A percentile compares a stretch with the other conserved stretches of the same genome.
Conservation (phyloP, 2,329 filamentous ascomycete species). For the Alternaria postmessia region DNA sequence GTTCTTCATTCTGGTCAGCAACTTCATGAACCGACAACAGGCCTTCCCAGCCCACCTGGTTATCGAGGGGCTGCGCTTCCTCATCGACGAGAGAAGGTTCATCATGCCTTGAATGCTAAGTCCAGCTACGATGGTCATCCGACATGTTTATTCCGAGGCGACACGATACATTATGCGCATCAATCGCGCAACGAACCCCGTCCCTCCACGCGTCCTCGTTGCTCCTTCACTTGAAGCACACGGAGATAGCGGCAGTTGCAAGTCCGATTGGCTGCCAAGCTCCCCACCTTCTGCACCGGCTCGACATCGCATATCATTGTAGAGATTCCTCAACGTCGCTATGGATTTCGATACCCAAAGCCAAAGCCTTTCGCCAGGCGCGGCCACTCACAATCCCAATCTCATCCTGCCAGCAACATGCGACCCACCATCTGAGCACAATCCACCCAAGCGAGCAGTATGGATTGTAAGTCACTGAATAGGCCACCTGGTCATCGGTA, state of each 20-base stretch:
- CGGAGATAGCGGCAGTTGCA: conserved; percentile 28
- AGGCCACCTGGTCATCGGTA: neutral
- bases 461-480: conserved; percentile 74
- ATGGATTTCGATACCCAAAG: conserved; percentile 50
- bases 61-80: conserved; percentile 36
- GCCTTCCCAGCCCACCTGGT: conserved; percentile 39
- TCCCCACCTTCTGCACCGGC: conserved; percentile 35
- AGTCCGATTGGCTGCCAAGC: conserved; percentile 41
- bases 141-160: neutral
- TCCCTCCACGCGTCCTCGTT: neutral
- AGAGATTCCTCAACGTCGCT: conserved; percentile 18
- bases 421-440: conserved; percentile 78
- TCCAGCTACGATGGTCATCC: neutral
- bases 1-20: conserved; percentile 48
- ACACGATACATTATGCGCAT: neutral
- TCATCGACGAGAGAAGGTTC: conserved; percentile 39
- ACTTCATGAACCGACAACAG: conserved; percentile 46
- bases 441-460: conserved; percentile 76
- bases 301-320: conserved; percentile 15
- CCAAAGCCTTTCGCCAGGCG: conserved; percentile 49
- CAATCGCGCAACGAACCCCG: neutral
- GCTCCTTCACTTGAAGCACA: conserved; percentile 12
- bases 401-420: conserved; percentile 81
- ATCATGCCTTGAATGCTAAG: conserved; percentile 29
- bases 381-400: conserved; percentile 49